phyloP scores from a whole-genome alignment of 345 rosid genomes.

The Draba incana region DNA sequence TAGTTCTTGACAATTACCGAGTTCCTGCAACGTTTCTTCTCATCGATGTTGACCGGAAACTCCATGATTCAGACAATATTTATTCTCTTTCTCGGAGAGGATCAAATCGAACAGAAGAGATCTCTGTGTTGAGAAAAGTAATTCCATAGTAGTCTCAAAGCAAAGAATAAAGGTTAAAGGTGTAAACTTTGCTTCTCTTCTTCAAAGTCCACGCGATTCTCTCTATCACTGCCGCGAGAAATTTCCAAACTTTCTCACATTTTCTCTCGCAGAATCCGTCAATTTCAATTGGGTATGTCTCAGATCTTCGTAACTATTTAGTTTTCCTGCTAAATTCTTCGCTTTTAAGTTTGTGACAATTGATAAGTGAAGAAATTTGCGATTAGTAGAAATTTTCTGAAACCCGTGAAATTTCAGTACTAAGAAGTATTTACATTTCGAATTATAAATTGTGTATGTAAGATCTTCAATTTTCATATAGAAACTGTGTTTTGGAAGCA shows the following conservation, averaged over 20 bases:
- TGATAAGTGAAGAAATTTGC: not conserved
- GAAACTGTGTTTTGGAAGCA: constrained; percentile 1
- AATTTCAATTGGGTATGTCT: constrained; percentile 37
- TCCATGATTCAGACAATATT: constrained; percentile 14
- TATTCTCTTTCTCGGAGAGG: not conserved
- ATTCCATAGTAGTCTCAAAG: not conserved
- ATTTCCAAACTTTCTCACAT: constrained; percentile 15
- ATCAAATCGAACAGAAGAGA: constrained; percentile 20
- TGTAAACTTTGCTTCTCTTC: constrained; percentile 24
- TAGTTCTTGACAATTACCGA: constrained; percentile 21
- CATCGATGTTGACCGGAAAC: constrained; percentile 27
- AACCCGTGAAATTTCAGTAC: not conserved
- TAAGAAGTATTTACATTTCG: not conserved
- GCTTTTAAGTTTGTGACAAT: not conserved
- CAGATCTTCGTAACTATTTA: constrained; percentile 11
- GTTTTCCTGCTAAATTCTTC: constrained; percentile 6
- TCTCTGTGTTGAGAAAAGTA: constrained; percentile 9
- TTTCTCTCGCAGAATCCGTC: constrained; percentile 3
- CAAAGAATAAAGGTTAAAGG: constrained; percentile 13
- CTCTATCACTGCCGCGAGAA: constrained; percentile 4
- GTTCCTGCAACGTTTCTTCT: constrained; percentile 14
- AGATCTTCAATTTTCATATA: constrained; percentile 11
- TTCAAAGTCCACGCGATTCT: constrained; percentile 34
- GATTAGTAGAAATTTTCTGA: not conserved
- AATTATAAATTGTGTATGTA: not conserved